Evolutionary conservation across 2,329 filamentous ascomycete genomes (phyloP), one percentile per base, ranked within the genome.

Genomic region (Anthostomella pinea): DNA sequence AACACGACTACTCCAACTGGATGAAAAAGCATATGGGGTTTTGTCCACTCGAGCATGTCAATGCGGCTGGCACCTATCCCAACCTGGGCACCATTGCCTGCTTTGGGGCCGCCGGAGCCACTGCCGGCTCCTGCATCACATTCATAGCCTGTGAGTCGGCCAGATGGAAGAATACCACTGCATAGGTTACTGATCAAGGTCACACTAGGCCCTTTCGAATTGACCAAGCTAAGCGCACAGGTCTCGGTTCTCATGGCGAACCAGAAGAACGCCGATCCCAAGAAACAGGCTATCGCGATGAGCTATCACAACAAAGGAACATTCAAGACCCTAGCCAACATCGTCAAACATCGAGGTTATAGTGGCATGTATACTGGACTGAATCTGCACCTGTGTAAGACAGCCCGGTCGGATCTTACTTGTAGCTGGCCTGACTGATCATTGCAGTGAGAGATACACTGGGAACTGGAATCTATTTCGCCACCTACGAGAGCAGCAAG

Each of bases 171-270:
- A n/a, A n/a, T n/a, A n/a, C n/a, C n/a, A 3, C 8, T 21, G 26
- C 24, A 30, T 21, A 8, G 6, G n/a, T 8, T 10, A 11, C 5
- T 9, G 30, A 39, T 40, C 19, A 41, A 21, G 24, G 14, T 13
- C n/a, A 30, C 27, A 8, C 7, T 38, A 84, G 81, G 80, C 56
- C 87, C 87, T 1, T 94, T 94, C 58, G 87, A 94, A 62, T 73
- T 94, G 60, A 90, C 86, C n/a, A 94, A 94, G 63, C 72, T 93
- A 41, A 90, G 85, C 59, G 86, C 87, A 11, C 87, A 94, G 60
- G 84, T 93, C 14, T 89, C 87, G 2, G 84, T 89, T 8, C 68
- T 91, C 41, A 78, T 90, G 67, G 83, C 83, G 13, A 69, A 74
- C 39, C 69, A 75, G 47, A 70, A 71, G 43, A 67, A 70, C 29